A percentile compares a stretch with the other conserved stretches of the same genome.
Conservation (phyloP, 164 flowering plant genomes). For the Chimonanthus praecox region DNA sequence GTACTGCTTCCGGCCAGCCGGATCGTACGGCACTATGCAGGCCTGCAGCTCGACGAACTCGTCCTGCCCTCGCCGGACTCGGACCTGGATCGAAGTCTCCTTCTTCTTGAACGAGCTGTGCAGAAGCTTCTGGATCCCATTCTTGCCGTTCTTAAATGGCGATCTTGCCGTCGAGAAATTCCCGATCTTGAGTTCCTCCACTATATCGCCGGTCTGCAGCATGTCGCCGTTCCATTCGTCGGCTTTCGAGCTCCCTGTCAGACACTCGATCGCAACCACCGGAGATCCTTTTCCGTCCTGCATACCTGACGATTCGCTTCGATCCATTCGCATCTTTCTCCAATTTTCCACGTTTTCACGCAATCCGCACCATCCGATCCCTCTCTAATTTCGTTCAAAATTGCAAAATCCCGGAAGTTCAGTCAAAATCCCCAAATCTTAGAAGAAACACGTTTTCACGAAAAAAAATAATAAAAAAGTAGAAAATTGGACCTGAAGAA, state of each 20-base stretch:
- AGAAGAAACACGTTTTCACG: too few relatives aligned
- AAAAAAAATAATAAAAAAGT: too few relatives aligned
- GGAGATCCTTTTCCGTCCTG: conserved; percentile 3
- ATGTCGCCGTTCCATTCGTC: conserved; percentile 87
- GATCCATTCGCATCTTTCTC: conserved; percentile 38
- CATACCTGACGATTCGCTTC: conserved; percentile 12
- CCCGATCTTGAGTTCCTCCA: conserved; percentile 73
- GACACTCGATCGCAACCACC: conserved; percentile 78
- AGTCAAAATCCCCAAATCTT: neutral
- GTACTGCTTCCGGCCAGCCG: conserved; percentile 55
- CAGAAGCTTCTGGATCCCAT: conserved; percentile 72
- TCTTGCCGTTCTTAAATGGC: conserved; percentile 71
- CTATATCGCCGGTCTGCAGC: conserved; percentile 91
- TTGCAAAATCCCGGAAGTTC: neutral
- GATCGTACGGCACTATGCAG: conserved; percentile 77
- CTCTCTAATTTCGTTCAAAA: neutral
- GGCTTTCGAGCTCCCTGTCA: conserved; percentile 77
- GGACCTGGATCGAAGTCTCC: conserved; percentile 64
- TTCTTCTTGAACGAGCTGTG: conserved; percentile 56
- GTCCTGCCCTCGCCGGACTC: conserved; percentile 62
- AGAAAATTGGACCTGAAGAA: too few relatives aligned
- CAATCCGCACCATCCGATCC: neutral
- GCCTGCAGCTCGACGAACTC: conserved; percentile 75
- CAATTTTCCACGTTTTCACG: neutral
- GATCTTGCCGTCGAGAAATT: conserved; percentile 17